Conservation (phyloP, 257 asterid species). For the Dorcoceras hygrometricum region DNA sequence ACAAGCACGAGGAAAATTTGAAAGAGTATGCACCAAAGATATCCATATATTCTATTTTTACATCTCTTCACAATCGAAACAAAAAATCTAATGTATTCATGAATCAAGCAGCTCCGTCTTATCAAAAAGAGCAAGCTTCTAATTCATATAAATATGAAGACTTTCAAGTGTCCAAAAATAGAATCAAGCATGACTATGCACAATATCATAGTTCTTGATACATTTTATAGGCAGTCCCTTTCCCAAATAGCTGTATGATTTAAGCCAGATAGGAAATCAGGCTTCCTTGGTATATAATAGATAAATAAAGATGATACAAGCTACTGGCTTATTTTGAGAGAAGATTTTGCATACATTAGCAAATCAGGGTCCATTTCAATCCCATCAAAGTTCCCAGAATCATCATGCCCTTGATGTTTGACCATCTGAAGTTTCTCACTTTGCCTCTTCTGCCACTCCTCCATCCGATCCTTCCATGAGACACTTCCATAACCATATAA, state of each 20-base stretch:
- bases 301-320: neutral
- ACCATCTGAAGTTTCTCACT: constrained; percentile 60
- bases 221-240: neutral
- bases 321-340: neutral
- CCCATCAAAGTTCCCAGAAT: constrained; percentile 41
- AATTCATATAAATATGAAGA: neutral
- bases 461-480: constrained; percentile 94
- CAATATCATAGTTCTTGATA: neutral
- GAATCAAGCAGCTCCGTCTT: neutral
- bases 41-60: neutral
- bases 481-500: constrained; percentile 95
- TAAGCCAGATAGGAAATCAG: neutral
- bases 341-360: constrained; percentile 51
- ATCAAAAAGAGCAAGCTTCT: neutral
- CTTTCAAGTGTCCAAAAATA: neutral
- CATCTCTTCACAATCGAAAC: neutral
- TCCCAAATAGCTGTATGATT: neutral
- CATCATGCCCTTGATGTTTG: constrained; percentile 50
- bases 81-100: neutral
- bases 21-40: neutral
- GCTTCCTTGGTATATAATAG: neutral
- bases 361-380: constrained; percentile 51
- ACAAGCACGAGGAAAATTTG: neutral
- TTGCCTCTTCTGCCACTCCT: constrained; percentile 83
- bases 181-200: neutral